Evolutionary conservation across 345 rosid species (phyloP).

Genomic region (Citrus mangshanensis): DNA sequence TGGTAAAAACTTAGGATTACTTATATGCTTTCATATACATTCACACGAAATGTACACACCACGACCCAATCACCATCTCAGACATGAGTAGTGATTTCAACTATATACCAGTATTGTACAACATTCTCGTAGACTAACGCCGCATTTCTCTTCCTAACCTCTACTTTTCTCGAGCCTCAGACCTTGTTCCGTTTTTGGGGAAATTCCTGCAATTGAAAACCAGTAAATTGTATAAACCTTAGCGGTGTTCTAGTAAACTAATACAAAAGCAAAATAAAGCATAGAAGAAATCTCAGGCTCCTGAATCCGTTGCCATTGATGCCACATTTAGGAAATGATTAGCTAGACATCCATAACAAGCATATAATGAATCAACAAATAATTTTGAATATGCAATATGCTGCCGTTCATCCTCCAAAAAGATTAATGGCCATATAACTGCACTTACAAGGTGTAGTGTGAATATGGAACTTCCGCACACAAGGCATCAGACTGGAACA

Average conservation of each 20-base stretch:
- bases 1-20: not conserved
- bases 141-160: not conserved
- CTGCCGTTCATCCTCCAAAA: not conserved
- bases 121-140: not conserved
- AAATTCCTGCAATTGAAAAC: slow-evolving; percentile 9
- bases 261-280: not conserved
- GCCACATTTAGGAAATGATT: not conserved
- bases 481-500: slow-evolving; percentile 41
- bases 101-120: not conserved
- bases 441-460: slow-evolving; percentile 3
- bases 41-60: not conserved
- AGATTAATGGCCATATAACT: not conserved
- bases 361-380: too few species aligned
- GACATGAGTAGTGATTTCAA: not conserved
- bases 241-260: too few species aligned
- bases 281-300: too few species aligned
- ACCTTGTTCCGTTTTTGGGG: not conserved
- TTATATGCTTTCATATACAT: not conserved
- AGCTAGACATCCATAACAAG: not conserved
- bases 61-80: not conserved
- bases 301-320: too few species aligned
- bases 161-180: not conserved
- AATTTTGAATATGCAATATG: not conserved
- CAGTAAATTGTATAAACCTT: not conserved
- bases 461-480: not conserved